These are phyloP conservation scores for Auricularia sp. DNA, from an alignment of 768 basidiomycete genomes.

Conservation along the genomic window DNA sequence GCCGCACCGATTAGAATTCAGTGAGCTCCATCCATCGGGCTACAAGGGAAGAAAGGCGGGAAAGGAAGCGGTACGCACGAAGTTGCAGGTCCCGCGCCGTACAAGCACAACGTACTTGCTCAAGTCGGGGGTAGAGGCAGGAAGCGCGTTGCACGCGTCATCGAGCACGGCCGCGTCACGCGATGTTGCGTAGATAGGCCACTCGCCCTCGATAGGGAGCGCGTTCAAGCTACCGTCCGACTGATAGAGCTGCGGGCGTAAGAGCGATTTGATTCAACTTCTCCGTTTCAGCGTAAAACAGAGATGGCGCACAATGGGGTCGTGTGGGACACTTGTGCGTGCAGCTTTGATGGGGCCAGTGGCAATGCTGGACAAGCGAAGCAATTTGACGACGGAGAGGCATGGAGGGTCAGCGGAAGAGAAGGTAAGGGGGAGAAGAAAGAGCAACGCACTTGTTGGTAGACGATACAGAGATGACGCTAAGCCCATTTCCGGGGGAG, in stretches of 20 bases:
- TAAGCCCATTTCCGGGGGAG: slow-evolving; percentile 21
- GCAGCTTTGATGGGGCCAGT: no score
- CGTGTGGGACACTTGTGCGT: neutral
- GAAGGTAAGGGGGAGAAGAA: neutral
- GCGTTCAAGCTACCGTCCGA: slow-evolving; percentile 6
- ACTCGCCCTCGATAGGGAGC: slow-evolving; percentile 16
- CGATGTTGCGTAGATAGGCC: slow-evolving; percentile 23
- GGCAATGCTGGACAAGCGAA: neutral
- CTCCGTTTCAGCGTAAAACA: neutral
- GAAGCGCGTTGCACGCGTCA: slow-evolving; percentile 23
- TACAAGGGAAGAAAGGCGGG: neutral
- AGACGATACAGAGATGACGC: slow-evolving; percentile 21
- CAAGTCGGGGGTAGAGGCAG: slow-evolving; percentile 21
- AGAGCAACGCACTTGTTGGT: slow-evolving; percentile 8
- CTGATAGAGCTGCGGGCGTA: neutral
- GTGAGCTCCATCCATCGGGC: neutral
- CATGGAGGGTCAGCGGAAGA: no score
- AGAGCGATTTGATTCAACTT: neutral
- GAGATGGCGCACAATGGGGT: slow-evolving; percentile 15
- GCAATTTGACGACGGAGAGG: neutral
- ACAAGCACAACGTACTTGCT: slow-evolving; percentile 23
- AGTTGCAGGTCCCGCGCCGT: slow-evolving; percentile 23
- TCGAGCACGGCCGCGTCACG: slow-evolving; percentile 16
- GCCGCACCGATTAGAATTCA: no score
- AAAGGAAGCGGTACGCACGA: slow-evolving; percentile 6